Conservation (phyloP, 73 alveolate genomes). For the Paramecium tetraurelia region DNA sequence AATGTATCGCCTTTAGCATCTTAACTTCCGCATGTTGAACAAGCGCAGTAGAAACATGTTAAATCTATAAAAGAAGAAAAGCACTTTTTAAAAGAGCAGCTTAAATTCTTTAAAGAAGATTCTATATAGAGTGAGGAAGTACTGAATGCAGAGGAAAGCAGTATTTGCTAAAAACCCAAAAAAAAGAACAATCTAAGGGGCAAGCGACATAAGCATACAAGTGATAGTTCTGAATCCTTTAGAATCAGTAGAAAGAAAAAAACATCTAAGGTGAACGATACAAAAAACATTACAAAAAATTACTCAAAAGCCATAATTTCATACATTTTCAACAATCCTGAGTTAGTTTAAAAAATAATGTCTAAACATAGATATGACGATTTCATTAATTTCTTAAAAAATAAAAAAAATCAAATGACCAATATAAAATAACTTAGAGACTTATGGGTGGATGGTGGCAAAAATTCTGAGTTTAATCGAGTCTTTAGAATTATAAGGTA, state of each 20-base stretch:
- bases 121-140: neutral
- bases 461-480: neutral
- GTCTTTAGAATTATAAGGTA: constrained; percentile 32
- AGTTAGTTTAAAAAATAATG: neutral
- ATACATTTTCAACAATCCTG: constrained; percentile 47
- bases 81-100: neutral
- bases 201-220: neutral
- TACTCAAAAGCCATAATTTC: constrained; percentile 56
- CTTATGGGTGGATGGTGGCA: constrained; percentile 9
- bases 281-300: constrained; percentile 54
- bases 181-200: neutral
- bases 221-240: constrained; percentile 23
- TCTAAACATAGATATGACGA: neutral
- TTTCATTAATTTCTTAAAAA: neutral
- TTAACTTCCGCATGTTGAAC: neutral
- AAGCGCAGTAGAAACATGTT: neutral
- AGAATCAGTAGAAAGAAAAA: neutral
- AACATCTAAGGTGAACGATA: constrained; percentile 31
- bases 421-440: constrained; percentile 21
- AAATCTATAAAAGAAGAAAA: neutral
- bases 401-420: neutral
- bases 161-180: neutral
- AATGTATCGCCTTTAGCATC: neutral
- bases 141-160: neutral
- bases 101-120: neutral